Percentiles rank a stretch among this genome's conserved stretches.
phyloP scores from a whole-genome alignment of 371 early-diverging fungal genomes.

The Gilbertella persicaria region DNA sequence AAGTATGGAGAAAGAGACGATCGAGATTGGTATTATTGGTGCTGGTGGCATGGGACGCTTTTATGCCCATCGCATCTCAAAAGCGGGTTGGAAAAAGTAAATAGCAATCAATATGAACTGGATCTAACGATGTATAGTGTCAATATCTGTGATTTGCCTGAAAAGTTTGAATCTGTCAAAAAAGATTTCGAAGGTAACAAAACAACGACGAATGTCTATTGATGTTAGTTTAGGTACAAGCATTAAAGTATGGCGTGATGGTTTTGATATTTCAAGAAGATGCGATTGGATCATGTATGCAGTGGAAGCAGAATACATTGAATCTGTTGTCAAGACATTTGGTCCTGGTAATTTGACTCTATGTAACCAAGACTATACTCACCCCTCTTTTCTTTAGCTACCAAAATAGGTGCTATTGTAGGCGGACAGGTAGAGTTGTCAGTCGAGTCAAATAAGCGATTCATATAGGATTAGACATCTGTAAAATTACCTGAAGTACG shows the following conservation, averaged over 20 bases:
- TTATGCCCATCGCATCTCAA: conserved; percentile 73
- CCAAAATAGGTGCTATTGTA: conserved; percentile 87
- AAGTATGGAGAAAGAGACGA: conserved; percentile 51
- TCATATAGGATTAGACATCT: no score
- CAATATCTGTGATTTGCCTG: conserved; percentile 86
- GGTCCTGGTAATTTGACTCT: conserved; percentile 68
- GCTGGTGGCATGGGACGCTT: conserved; percentile 95
- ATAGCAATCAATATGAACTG: background rate
- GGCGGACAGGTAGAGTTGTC: conserved; percentile 72
- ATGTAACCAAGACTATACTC: background rate
- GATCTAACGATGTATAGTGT: conserved; percentile 47
- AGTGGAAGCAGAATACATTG: conserved; percentile 90
- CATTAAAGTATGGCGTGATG: conserved; percentile 77
- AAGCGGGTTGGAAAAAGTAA: conserved; percentile 82
- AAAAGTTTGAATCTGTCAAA: conserved; percentile 66
- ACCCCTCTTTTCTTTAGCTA: conserved; percentile 51
- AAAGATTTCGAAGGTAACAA: conserved; percentile 55
- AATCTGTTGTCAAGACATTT: conserved; percentile 75
- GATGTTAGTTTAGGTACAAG: conserved; percentile 49
- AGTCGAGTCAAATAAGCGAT: no score
- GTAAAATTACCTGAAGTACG: conserved; percentile 92
- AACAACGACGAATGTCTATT: background rate
- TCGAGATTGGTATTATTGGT: conserved; percentile 80
- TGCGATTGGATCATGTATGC: conserved; percentile 93
- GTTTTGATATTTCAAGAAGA: conserved; percentile 79